Conservation (phyloP, 352 stramenopile species). For the Globisporangium lucens region DNA sequence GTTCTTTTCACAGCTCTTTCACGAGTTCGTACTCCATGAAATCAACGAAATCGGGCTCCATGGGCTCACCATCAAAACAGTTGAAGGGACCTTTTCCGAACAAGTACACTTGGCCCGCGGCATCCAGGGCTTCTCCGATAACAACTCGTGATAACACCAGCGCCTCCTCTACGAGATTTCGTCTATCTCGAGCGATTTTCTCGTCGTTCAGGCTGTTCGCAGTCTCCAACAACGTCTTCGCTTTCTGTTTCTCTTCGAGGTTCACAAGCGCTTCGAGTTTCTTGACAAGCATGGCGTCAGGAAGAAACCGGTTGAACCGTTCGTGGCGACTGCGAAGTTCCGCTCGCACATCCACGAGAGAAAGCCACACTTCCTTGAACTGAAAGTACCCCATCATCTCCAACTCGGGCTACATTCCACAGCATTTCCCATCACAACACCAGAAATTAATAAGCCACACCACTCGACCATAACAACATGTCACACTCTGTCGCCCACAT, state of each 20-base stretch:
- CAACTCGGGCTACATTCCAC: constrained; percentile 39
- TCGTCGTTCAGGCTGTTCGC: constrained; percentile 51
- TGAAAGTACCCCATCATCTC: constrained; percentile 70
- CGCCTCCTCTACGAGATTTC: constrained; percentile 49
- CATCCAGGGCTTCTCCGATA: constrained; percentile 61
- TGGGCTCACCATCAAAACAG: constrained; percentile 56
- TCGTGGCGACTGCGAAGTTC: constrained; percentile 61
- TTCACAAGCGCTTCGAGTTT: constrained; percentile 64
- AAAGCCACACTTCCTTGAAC: constrained; percentile 71
- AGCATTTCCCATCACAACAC: not conserved
- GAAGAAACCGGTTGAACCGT: constrained; percentile 65
- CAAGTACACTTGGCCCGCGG: constrained; percentile 73
- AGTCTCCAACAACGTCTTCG: constrained; percentile 50
- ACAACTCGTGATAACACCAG: constrained; percentile 37
- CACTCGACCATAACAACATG: not conserved
- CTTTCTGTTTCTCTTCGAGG: constrained; percentile 67
- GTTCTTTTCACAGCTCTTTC: constrained; percentile 48
- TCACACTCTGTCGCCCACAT: not conserved
- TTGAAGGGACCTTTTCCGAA: constrained; percentile 68
- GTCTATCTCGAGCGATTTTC: constrained; percentile 33
- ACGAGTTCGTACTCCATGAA: constrained; percentile 70
- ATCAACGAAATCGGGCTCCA: constrained; percentile 62
- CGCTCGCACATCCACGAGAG: constrained; percentile 62
- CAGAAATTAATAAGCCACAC: not conserved
- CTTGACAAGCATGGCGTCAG: constrained; percentile 43